Evolutionary conservation across 2,329 filamentous ascomycete species (phyloP), one percentile per base, ranked within the genome.

Genomic region (Fusarium sp.): DNA sequence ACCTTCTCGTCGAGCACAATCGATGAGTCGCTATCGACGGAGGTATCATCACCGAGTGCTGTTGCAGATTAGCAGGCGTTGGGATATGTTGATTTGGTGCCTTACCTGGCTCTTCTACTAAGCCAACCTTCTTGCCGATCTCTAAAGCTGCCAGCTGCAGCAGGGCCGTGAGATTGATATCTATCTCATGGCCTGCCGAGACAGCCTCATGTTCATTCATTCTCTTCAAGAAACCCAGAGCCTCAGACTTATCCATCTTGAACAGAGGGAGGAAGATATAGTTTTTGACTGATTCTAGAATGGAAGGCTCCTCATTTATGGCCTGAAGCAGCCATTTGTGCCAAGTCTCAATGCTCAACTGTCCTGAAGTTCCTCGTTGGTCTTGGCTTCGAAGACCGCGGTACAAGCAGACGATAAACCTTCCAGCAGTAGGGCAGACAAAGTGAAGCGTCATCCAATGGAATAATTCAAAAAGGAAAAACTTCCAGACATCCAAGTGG

Each of bases 101-200:
- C 74, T 75, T 82, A 89, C 90, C 86, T 72, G 91, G 89, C 75
- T 93, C 92, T 65, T 91, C 90, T 4, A 94, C 89, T 24, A 93
- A 82, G 3, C 91, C 91, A 41, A 88, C 83, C 77, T 92, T 92
- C 80, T 93, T 94, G 20, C 91, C 92, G 22, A 90, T 87, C 71
- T 93, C 91, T 47, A 94, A 83, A n/a, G 91, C 88, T 48, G 91
- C 87, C 45, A 94, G 85, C 71, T 91, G 89, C 15, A 94, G 81
- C 47, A 91, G 83, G 1, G 89, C 86, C 57, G 89, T 85, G 20
- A 85, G 81, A 59, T 89, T 85, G 31, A 89, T 80, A 26, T 85
- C 84, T 59, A 83, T 81, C 38, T 79, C 83, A 48, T 82, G 82
- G 44, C 84, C 84, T 68, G 82, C 85, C 61, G 81, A 84, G 18